Base-by-base conservation (phyloP, 2,329 filamentous ascomycete species). In the Trichophyton equinum region DNA sequence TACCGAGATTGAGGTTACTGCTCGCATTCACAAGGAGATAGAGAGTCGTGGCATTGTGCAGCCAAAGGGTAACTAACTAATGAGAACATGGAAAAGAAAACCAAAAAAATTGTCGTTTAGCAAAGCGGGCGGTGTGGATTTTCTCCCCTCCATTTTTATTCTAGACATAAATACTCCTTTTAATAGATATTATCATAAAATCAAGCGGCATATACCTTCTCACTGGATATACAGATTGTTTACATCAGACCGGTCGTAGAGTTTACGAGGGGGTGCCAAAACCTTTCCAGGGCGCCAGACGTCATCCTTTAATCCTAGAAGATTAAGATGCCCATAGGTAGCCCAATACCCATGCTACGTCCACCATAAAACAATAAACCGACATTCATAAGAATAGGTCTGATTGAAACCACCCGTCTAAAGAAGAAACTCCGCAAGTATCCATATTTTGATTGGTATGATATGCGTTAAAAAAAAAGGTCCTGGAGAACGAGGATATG, bases 1-100 rank as follows among this genome's bases (percentile, higher is more conserved):
- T 49, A 69, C 76, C 6, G 85, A 89, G 1, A 85, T 89, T 30
- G 80, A 82, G 63, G 83, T 87, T 18, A 86, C 85, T 72, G 71
- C 75, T 65, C 71, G 78, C 60, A 80, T 85, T 46, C 75, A 76
- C 70, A 70, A 73, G 65, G 74, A 74, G 27, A 74, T 84, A 68
- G 71, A 71, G 62, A 68, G 72, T 62, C 74, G 75, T 67, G 79
- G 78, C 5, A 63, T 75, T 59, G 62, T 66, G 36, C 61, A 64
- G 46, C 61, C 68, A 57, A 70, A 62, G 64, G 60, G 57, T 3
- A 59, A 58, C 38, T 64, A 62, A 38, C 38, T 64, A 62, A 38
- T 38, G 33, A 4, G 22, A 49, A 33, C 25, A 38, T 38, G 33
- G 33, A 38, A 53, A 22, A 30, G 5, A 6, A 30, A 13, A 6